Base-by-base conservation (phyloP, 2,329 filamentous ascomycete genomes). In the Coleophoma eucalyptorum region DNA sequence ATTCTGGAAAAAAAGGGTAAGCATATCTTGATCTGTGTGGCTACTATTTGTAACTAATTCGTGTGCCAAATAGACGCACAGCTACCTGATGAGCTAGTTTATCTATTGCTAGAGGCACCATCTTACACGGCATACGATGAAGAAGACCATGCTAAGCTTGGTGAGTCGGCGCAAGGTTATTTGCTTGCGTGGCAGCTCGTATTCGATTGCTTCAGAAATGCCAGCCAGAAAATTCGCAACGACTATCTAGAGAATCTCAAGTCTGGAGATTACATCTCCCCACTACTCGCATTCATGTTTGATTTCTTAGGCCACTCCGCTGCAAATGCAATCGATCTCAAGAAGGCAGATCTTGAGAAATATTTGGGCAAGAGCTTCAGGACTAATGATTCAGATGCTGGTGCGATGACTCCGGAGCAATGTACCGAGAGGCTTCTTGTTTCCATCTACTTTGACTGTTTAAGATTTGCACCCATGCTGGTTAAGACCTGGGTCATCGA, bases 151-250 rank as follows among this genome's bases (percentile, higher is more conserved):
- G 77, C 84, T 5, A 75, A 80, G 15, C 87, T 92, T 60, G 90
- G 90, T 11, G 72, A 82, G 1, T 65, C 80, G 0, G 75, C 96
- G 44, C 83, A 90, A 48, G 83, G 86, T 10, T 99, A 97, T 62
- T 76, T 99, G 3, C 75, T 96, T 26, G 88, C 90, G 11, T 99
- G 94, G 94, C 82, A 89, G 56, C 76, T 97, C 1, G 78, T 97
- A 0, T 97, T 96, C 64, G 90, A 96, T 59, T 86, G 93, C 42
- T 95, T 93, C 64, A 74, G 77, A 16, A 82, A 84, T 18, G 84
- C 91, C 12, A 90, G 92, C 0, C 86, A 89, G 67, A 90, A 90
- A 60, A 83, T 97, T 15, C 88, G 90, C 58, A 83, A 81, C 52
- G 85, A 92, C 61, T 97, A 97, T 62, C 80, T 83, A 0, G 81